These are phyloP conservation scores for Vitis labrusca DNA, from an alignment of 164 flowering plant species.

Conservation along the genomic window DNA sequence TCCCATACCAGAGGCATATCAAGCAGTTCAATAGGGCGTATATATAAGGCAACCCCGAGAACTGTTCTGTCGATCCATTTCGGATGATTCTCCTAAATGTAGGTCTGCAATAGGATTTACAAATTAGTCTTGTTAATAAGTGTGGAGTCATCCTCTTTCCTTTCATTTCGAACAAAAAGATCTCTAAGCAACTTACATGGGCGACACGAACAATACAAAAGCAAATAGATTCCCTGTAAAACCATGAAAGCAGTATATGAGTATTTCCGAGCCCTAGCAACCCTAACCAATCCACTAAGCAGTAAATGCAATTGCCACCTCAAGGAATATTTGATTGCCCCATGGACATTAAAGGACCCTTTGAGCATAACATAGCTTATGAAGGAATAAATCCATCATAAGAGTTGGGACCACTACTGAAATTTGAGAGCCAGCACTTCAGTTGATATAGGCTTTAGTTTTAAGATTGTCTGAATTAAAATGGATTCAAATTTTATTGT, in stretches of 20 bases:
- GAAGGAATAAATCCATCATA: too few relatives aligned
- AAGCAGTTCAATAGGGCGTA: conserved; percentile 38
- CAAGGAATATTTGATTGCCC: too few relatives aligned
- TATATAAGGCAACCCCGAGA: conserved; percentile 67
- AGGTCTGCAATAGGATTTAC: conserved; percentile 41
- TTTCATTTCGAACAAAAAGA: neutral
- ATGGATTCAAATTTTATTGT: neutral
- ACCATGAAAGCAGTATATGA: neutral
- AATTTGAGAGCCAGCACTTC: too few relatives aligned
- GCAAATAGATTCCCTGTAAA: conserved; percentile 79
- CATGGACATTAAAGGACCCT: too few relatives aligned
- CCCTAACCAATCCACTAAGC: too few relatives aligned
- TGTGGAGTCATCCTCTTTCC: too few relatives aligned
- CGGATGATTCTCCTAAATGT: conserved; percentile 65
- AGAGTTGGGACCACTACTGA: too few relatives aligned
- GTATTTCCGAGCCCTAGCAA: too few relatives aligned
- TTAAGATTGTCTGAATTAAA: too few relatives aligned
- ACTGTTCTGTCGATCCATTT: conserved; percentile 64
- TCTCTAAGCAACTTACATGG: conserved; percentile 51
- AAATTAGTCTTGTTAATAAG: neutral
- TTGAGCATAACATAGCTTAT: too few relatives aligned
- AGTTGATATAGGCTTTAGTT: too few relatives aligned
- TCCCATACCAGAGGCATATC: conserved; percentile 75
- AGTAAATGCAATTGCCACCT: too few relatives aligned
- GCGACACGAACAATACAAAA: conserved; percentile 69